Base-by-base conservation (phyloP, 768 basidiomycete genomes). In the Clavulina sp. region DNA sequence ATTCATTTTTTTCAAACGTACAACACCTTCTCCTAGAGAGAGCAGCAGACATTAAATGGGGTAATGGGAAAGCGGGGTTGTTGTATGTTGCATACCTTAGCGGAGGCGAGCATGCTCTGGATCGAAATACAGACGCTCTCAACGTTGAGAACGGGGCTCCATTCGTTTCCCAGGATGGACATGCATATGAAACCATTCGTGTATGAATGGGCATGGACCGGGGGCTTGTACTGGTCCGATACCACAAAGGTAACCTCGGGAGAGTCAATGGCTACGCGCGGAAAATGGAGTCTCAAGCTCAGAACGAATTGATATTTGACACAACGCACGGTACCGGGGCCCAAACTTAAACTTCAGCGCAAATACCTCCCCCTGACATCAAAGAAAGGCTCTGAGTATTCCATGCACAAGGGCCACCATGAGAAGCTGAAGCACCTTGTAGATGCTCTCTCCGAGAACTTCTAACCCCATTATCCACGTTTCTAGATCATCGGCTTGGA, bases 181-280 rank as follows among this genome's bases (percentile, higher is more conserved):
- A 84, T 85, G 60, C 87, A 91, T 58, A 91, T 89, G 71, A 85
- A 83, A 54, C 87, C 80, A 62, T 88, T 88, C 6, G 84, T 86
- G 62, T 88, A 88, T 41, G 86, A 80, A 59, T 87, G 85, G 63
- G 87, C 84, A 18, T 89, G 87, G 21, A 79, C 61, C 7, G 85
- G 86, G n/a, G 84, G 72, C 60, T 78, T 67, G 56, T 70, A 70
- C 33, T 70, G 70, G 48, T 78, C 72, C 47, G 74, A 73, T 16
- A 81, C 76, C 36, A 87, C 76, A 61, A 91, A 92, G 59, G 84
- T 81, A 19, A 92, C 88, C 18, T 84, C 83, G 9, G 87, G 88
- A 1, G 84, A 77, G 7, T 83, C 81, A 58, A 92, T 91, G 0
- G 88, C 88, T 64, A 89, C 91, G 58, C 75, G 73, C 21, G 36